Percentiles rank a stretch among this genome's conserved stretches.
These are phyloP conservation scores for Aspergillus panamensis DNA, from an alignment of 495 filamentous ascomycete genomes.

Conservation along the genomic window DNA sequence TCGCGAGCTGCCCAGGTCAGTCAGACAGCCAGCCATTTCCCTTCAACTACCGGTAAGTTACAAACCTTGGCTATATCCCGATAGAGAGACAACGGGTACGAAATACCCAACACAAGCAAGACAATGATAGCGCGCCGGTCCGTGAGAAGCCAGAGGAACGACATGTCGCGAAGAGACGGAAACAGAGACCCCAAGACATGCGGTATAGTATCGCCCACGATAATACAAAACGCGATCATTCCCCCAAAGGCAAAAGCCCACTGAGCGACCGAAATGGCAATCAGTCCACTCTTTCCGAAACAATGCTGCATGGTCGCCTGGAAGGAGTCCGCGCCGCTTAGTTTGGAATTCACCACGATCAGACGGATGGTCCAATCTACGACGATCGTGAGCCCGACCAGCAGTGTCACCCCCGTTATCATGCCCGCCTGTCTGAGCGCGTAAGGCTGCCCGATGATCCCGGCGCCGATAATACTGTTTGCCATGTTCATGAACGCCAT, in stretches of 20 bases:
- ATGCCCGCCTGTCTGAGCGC: conserved; percentile 89
- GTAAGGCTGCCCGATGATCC: conserved; percentile 97
- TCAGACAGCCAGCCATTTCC: conserved; percentile 21
- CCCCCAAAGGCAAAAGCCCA: conserved; percentile 98
- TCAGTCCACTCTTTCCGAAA: conserved; percentile 80
- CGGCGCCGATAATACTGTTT: conserved; percentile 95
- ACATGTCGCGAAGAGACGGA: conserved; percentile 66
- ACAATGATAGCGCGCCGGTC: conserved; percentile 81
- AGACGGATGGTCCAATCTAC: conserved; percentile 96
- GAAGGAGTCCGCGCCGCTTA: conserved; percentile 87
- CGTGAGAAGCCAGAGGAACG: conserved; percentile 76
- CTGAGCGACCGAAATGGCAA: conserved; percentile 87
- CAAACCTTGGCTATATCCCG: conserved; percentile 92
- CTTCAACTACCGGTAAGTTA: background rate
- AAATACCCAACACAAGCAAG: conserved; percentile 76
- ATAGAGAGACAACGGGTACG: conserved; percentile 91
- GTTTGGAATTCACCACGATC: conserved; percentile 92
- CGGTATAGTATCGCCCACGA: conserved; percentile 93
- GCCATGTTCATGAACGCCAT: conserved; percentile 98
- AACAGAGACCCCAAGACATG: conserved; percentile 81
- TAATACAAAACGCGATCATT: conserved; percentile 97
- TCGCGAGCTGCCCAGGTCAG: conserved; percentile 64
- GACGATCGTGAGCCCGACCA: conserved; percentile 73
- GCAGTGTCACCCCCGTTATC: conserved; percentile 69
- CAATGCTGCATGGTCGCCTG: conserved; percentile 93